Percentiles rank a stretch among this genome's conserved stretches.
Conservation (phyloP, 768 basidiomycete genomes). For the Nidula microcarpa region DNA sequence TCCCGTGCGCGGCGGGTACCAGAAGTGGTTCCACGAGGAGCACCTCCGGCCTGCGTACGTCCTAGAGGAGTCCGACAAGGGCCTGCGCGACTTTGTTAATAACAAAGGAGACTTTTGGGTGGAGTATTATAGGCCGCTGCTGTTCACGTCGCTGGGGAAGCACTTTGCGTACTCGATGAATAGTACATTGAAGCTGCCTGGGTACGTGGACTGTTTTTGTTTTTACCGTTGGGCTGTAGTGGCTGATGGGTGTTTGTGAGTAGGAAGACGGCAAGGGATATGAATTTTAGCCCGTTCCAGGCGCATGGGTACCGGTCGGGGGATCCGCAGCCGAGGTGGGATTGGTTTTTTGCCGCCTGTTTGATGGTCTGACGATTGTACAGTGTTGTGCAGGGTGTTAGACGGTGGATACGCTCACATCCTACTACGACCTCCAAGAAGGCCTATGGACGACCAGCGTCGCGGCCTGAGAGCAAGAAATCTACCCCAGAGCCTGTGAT, state of each 20-base stretch:
- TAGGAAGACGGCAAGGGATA: conserved; percentile 68
- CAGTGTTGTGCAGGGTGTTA: conserved; percentile 76
- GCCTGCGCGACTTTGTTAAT: conserved; percentile 58
- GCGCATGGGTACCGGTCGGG: conserved; percentile 42
- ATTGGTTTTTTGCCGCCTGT: neutral
- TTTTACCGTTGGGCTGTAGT: neutral
- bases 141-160: conserved; percentile 83
- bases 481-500: conserved; percentile 21
- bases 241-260: neutral
- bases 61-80: conserved; percentile 58
- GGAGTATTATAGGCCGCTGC: conserved; percentile 81
- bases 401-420: conserved; percentile 70
- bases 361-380: neutral
- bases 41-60: conserved; percentile 68
- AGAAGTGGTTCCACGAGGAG: conserved; percentile 78
- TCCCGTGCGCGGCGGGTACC: conserved; percentile 68
- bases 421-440: conserved; percentile 38
- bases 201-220: conserved; percentile 38
- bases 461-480: conserved; percentile 32
- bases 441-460: conserved; percentile 27
- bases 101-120: conserved; percentile 76
- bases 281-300: conserved; percentile 75
- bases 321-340: conserved; percentile 31
- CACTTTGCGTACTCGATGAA: conserved; percentile 95
- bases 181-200: conserved; percentile 78